Evolutionary conservation across 2,329 filamentous ascomycete genomes (phyloP), one percentile per base, ranked within the genome.

Genomic region (Claviceps pazoutovae): DNA sequence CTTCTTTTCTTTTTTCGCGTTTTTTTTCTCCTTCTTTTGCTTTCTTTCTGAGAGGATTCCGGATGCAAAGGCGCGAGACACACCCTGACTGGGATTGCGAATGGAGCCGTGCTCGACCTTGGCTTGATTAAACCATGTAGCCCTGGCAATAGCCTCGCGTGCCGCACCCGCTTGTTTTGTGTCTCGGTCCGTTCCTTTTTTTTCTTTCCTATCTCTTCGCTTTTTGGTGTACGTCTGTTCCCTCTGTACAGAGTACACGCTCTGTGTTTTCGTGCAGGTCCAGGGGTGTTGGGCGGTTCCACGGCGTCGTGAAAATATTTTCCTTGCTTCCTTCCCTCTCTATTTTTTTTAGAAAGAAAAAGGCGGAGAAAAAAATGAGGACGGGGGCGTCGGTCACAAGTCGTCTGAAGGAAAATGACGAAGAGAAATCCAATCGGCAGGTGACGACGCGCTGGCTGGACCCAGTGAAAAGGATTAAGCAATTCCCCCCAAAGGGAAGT

Each of bases 11-110:
- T 42, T 42, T 42, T 19, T 42, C 37, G 13, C 37, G 37, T 11
- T 34, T 34, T 34, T 34, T 34, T 39, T 39, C 38, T 39, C 14
- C 14, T 43, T 23, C 21, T 13, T 43, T 43, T 43, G 14, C 13
- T 43, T 14, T 14, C 13, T 23, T 43, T 21, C 9, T 51, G 53
- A 51, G 38, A 47, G 53, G 53, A 48, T 52, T 49, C 37, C 53
- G 53, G 53, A 52, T 52, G 44, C 50, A 52, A 44, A 50, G 46
- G 53, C 53, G 53, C 53, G 53, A 54, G 53, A 54, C 53, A 54
- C 52, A 44, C 42, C 49, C 48, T 49, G 50, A 52, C 53, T 54
- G 47, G 53, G 53, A 39, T 49, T 49, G 47, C 19, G 37, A 50
- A 47, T 47, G 46, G 50, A 52, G 42, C 46, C 49, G 42, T 51